Evolutionary conservation across 2,329 filamentous ascomycete species (phyloP).

Genomic region (Botrytis medusae): DNA sequence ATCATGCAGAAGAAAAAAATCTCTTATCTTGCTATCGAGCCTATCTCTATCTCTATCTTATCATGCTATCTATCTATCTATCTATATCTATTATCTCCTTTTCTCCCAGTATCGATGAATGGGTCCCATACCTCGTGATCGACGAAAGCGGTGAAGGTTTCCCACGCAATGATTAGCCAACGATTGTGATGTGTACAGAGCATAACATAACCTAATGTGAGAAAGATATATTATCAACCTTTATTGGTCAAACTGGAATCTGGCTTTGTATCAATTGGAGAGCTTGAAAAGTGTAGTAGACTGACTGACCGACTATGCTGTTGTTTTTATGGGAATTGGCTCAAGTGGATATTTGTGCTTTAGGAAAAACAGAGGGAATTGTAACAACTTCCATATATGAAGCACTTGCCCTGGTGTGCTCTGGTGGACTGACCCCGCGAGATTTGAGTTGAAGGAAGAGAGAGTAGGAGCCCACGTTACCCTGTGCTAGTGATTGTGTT

Average conservation of each 20-base stretch:
- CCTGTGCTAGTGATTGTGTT: not conserved
- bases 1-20: conserved; percentile 2
- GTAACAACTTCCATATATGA: not conserved
- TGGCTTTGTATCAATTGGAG: not conserved
- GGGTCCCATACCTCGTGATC: not conserved
- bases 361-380: not conserved
- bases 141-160: conserved; percentile 13
- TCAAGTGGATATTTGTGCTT: not conserved
- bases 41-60: conserved; percentile 11
- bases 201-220: not conserved
- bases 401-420: not conserved
- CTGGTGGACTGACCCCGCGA: not conserved
- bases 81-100: conserved; percentile 3
- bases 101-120: not conserved
- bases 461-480: not conserved
- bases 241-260: not conserved
- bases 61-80: not conserved
- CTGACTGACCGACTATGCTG: not conserved
- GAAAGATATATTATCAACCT: not conserved
- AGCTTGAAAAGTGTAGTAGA: not conserved
- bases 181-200: not conserved
- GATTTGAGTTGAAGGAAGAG: not conserved
- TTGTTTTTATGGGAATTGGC: not conserved
- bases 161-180: not conserved
- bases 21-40: not conserved